Evolutionary conservation across 139 green algal genomes (phyloP), one percentile per base, ranked within the genome.

Genomic region (Tetradesmus obliquus): DNA sequence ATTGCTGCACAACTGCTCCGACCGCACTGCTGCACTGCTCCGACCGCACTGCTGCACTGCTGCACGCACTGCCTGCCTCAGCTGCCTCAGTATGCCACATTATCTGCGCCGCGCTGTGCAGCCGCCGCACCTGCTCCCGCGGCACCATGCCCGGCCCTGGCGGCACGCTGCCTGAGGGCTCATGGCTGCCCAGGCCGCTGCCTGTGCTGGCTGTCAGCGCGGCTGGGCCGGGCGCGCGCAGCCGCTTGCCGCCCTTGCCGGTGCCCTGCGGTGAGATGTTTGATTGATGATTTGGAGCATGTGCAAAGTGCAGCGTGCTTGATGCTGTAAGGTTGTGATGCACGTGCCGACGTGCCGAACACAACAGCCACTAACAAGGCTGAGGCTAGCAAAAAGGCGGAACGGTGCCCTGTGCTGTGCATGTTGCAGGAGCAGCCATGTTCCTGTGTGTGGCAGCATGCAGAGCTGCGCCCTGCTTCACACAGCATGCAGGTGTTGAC

Each of bases 201-300:
- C 66, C 85, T 51, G 66, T 17, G 32, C 17, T n/a, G 20, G 66
- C 86, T 19, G 86, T 51, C 13, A 71, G 58, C 24, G 80, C 71
- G 32, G 86, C 69, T 10, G 76, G 76, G 19, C 45, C 88, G 12
- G 87, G 87, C 71, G 88, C 88, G 22, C 55, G 76, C 76, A 91
- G 76, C 5, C 88, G 88, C 79, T 92, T 92, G 79, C 80, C 79
- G 3, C 88, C 79, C 69, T 88, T 88, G 57, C 88, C 80, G 32
- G 79, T 79, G 51, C 88, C 88, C 79, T 81, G 86, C 86, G 20
- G 71, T 12, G 20, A 24, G 9, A 79, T 79, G 71, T 7, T 9
- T 5, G 9, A 5, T 9, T 79, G 71, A 7, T 79, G 71, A n/a
- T 24, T 9, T 7, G 17, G 71, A n/a, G 71, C 71, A 24, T 22